Percentiles rank a stretch among this genome's conserved stretches.
Conservation (phyloP, 805 yeast species). For the Hanseniaspora singularis region DNA sequence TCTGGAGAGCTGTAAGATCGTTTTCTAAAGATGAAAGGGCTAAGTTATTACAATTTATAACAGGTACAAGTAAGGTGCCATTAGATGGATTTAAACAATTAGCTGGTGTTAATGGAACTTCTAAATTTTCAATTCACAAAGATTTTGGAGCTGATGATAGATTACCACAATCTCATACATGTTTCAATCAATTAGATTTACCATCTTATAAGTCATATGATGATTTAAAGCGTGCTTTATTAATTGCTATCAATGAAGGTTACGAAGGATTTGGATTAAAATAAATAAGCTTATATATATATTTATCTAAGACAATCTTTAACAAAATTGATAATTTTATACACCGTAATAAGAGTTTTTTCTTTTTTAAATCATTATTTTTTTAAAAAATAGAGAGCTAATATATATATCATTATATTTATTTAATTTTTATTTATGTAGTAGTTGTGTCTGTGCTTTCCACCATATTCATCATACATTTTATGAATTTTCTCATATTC, state of each 20-base stretch:
- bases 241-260: constrained; percentile 85
- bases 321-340: too few species aligned
- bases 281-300: too few species aligned
- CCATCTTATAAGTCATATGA: constrained; percentile 91
- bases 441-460: not conserved
- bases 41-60: constrained; percentile 82
- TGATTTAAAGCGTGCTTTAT: constrained; percentile 62
- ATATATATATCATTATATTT: not conserved
- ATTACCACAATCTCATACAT: constrained; percentile 90
- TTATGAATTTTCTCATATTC: not conserved
- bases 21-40: constrained; percentile 92
- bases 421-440: not conserved
- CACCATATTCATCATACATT: constrained; percentile 1
- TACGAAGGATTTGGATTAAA: constrained; percentile 77
- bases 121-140: constrained; percentile 78
- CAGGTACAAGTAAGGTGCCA: constrained; percentile 96
- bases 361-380: not conserved
- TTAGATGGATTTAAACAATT: constrained; percentile 83
- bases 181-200: constrained; percentile 87
- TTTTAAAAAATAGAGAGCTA: not conserved
- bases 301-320: too few species aligned
- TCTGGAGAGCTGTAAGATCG: constrained; percentile 94
- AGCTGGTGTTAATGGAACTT: constrained; percentile 74
- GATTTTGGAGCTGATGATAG: constrained; percentile 79
- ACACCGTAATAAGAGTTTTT: too few species aligned